Evolutionary conservation across 345 rosid species (phyloP).

Genomic region (Arabidopsis suecica): DNA sequence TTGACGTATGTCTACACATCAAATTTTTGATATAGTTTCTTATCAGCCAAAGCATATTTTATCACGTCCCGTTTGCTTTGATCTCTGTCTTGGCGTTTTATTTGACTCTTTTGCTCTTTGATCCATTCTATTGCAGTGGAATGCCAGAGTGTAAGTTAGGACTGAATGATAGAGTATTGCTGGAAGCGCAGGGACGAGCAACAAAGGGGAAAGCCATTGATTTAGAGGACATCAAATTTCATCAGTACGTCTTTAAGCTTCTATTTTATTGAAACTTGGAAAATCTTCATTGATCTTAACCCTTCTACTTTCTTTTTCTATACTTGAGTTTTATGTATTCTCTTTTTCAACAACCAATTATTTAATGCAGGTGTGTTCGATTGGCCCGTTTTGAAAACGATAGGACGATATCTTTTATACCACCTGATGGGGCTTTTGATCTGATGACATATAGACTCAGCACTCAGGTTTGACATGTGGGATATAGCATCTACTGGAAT

Average conservation of each 20-base stretch:
- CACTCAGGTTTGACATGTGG: conserved; percentile 70
- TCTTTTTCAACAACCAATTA: background rate
- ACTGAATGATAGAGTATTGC: conserved; percentile 84
- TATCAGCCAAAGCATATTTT: background rate
- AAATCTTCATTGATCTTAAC: background rate
- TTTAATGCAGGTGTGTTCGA: conserved; percentile 79
- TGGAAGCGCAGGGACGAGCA: conserved; percentile 96
- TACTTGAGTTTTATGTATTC: background rate
- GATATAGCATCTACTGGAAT: background rate
- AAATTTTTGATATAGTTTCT: background rate
- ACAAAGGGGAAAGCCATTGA: conserved; percentile 97
- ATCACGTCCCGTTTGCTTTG: background rate
- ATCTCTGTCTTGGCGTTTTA: conserved; percentile 20
- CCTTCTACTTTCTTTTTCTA: conserved; percentile 1
- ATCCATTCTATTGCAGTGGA: conserved; percentile 59
- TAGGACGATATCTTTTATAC: conserved; percentile 92
- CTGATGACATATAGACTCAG: conserved; percentile 97
- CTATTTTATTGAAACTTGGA: background rate
- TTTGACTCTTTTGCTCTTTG: conserved; percentile 2
- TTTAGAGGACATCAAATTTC: conserved; percentile 96
- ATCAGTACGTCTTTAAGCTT: conserved; percentile 63
- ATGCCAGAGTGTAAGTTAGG: conserved; percentile 99
- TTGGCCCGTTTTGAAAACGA: conserved; percentile 98
- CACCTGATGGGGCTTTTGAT: conserved; percentile 98
- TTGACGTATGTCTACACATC: conserved; percentile 61